Conservation (phyloP, 1,139 yeast genomes). For the Suhomyces atakaporum region DNA sequence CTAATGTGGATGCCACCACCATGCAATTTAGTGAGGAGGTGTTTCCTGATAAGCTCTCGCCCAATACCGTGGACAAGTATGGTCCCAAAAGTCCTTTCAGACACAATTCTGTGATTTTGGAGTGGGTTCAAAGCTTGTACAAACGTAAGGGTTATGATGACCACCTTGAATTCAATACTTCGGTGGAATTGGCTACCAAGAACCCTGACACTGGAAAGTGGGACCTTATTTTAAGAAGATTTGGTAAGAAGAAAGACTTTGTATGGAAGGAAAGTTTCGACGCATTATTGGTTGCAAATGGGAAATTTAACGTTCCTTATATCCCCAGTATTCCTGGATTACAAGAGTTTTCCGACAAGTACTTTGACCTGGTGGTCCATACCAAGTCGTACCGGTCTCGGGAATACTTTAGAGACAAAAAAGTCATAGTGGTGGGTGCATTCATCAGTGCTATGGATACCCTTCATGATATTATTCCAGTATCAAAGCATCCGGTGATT, state of each 20-base stretch:
- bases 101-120: constrained; percentile 14
- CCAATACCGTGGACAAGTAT: constrained; percentile 18
- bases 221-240: constrained; percentile 17
- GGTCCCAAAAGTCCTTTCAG: constrained; percentile 21
- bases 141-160: constrained; percentile 25
- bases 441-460: constrained; percentile 21
- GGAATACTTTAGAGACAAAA: constrained; percentile 32
- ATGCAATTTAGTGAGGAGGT: constrained; percentile 21
- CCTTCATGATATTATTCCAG: constrained; percentile 17
- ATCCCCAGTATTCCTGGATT: constrained; percentile 48
- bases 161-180: constrained; percentile 18
- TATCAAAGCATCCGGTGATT: constrained; percentile 18
- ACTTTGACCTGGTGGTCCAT: constrained; percentile 19
- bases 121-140: constrained; percentile 20
- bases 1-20: constrained; percentile 19
- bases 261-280: constrained; percentile 35
- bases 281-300: constrained; percentile 48
- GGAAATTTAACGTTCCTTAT: constrained; percentile 49
- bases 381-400: constrained; percentile 18
- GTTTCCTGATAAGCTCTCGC: constrained; percentile 15
- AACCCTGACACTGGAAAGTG: constrained; percentile 17
- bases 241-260: constrained; percentile 16
- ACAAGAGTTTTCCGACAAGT: constrained; percentile 36
- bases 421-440: constrained; percentile 45
- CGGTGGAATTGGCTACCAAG: constrained; percentile 17